Percentiles rank a stretch among this genome's conserved stretches.
Evolutionary conservation across 2,329 filamentous ascomycete genomes (phyloP).

Genomic region (Davidsoniella neocaledoniae): DNA sequence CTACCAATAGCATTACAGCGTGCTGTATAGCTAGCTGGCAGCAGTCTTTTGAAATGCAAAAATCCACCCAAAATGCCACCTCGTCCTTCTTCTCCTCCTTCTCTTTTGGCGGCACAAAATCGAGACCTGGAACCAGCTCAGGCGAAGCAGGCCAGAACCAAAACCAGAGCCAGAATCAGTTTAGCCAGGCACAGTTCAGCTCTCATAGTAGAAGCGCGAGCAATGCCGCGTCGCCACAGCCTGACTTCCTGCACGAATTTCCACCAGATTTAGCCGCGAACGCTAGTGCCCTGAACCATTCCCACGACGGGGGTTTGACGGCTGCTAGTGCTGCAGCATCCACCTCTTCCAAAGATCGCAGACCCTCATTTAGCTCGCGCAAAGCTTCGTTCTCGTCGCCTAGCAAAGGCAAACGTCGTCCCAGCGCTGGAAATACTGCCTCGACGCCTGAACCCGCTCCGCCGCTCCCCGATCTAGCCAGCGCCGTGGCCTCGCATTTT

Average conservation of each 20-base stretch:
- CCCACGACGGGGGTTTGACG: not conserved
- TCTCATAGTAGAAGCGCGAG: slow-evolving; percentile 13
- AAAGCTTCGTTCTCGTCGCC: slow-evolving; percentile 33
- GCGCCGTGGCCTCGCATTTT: slow-evolving; percentile 27
- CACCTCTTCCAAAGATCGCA: slow-evolving; percentile 27
- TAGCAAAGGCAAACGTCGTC: slow-evolving; percentile 21
- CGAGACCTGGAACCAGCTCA: slow-evolving; percentile 23
- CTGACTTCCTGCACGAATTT: slow-evolving; percentile 13
- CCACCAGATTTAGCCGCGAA: slow-evolving; percentile 10
- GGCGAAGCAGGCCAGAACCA: slow-evolving; percentile 14
- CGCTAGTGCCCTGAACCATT: slow-evolving; percentile 8
- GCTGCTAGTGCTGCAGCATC: not conserved
- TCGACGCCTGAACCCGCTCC: slow-evolving; percentile 31
- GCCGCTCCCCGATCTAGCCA: slow-evolving; percentile 35
- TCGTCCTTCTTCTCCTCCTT: slow-evolving; percentile 22
- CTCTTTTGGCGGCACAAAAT: slow-evolving; percentile 17
- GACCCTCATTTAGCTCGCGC: slow-evolving; percentile 26
- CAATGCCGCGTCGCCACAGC: slow-evolving; percentile 10
- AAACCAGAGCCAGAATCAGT: slow-evolving; percentile 8
- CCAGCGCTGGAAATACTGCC: slow-evolving; percentile 23
- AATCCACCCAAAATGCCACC: slow-evolving; percentile 18
- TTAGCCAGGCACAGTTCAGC: slow-evolving; percentile 13
- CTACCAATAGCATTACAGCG: too few species aligned
- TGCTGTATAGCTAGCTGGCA: not conserved
- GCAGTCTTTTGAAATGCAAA: slow-evolving; percentile 7